Conservation (phyloP, 2,329 filamentous ascomycete species). For the Hirsutella minnesotensis region DNA sequence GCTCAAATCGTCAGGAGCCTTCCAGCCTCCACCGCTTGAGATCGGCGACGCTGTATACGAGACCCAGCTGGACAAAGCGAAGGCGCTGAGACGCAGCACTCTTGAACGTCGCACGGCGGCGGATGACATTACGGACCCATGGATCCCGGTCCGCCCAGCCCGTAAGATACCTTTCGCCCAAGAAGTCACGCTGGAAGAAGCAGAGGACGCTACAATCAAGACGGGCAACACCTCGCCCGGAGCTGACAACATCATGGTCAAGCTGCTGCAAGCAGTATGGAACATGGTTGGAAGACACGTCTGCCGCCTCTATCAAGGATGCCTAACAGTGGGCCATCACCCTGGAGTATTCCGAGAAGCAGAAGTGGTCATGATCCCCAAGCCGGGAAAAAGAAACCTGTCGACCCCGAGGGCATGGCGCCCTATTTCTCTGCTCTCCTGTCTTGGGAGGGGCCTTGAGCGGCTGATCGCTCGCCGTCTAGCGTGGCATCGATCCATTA, state of each 20-base stretch:
- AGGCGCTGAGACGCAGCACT: slow-evolving; percentile 7
- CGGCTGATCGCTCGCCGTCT: slow-evolving; percentile 11
- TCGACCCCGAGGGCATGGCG: slow-evolving; percentile 9
- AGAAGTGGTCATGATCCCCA: slow-evolving; percentile 13
- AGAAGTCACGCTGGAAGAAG: slow-evolving; percentile 8
- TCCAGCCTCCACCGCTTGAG: slow-evolving; percentile 8
- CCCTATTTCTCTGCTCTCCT: slow-evolving; percentile 14
- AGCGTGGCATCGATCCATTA: slow-evolving; percentile 9
- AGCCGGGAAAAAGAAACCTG: slow-evolving; percentile 11
- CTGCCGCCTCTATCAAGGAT: slow-evolving; percentile 7
- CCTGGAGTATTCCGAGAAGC: slow-evolving; percentile 10
- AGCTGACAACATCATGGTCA: slow-evolving; percentile 9
- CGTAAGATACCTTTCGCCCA: slow-evolving; percentile 7
- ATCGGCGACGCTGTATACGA: slow-evolving; percentile 7
- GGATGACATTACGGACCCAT: slow-evolving; percentile 8
- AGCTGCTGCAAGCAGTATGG: slow-evolving; percentile 6
- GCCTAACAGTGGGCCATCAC: slow-evolving; percentile 8
- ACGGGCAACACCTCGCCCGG: slow-evolving; percentile 11
- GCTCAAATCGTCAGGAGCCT: slow-evolving; percentile 6
- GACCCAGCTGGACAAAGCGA: slow-evolving; percentile 8
- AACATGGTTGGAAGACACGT: slow-evolving; percentile 1
- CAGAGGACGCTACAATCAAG: slow-evolving; percentile 5
- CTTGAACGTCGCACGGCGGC: slow-evolving; percentile 5
- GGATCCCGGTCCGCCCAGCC: slow-evolving; percentile 2
- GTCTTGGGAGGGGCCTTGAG: slow-evolving; percentile 11